Percentiles rank a stretch among this genome's conserved stretches.
phyloP scores from a whole-genome alignment of 768 basidiomycete genomes.

The Trametes punicea region DNA sequence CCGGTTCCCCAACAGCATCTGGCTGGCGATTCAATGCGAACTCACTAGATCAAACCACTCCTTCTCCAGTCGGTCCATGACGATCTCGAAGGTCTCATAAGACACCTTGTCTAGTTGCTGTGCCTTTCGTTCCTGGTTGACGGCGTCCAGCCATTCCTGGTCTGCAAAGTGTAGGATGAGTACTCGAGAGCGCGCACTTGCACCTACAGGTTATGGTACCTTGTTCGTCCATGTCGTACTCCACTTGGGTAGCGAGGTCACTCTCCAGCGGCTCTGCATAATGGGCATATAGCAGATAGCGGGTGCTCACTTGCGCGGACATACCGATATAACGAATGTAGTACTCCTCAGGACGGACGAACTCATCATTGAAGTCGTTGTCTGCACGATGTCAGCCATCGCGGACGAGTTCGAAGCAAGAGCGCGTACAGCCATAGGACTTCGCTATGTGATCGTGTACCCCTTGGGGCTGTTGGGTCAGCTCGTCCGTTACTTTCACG shows the following conservation, averaged over 20 bases:
- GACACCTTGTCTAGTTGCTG: constrained; percentile 67
- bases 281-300: background rate
- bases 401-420: background rate
- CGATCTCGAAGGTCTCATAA: constrained; percentile 89
- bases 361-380: constrained; percentile 48
- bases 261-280: constrained; percentile 82
- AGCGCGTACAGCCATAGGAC: constrained; percentile 71
- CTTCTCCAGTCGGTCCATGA: constrained; percentile 98
- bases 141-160: constrained; percentile 87
- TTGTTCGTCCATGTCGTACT: constrained; percentile 99
- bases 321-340: constrained; percentile 90
- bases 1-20: background rate
- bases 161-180: constrained; percentile 43
- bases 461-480: constrained; percentile 55
- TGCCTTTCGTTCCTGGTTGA: constrained; percentile 81
- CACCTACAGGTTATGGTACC: constrained; percentile 40
- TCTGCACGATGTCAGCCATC: constrained; percentile 33
- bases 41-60: constrained; percentile 96
- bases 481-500: constrained; percentile 60
- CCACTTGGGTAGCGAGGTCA: constrained; percentile 89
- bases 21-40: background rate
- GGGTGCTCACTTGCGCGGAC: constrained; percentile 12
- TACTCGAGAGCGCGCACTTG: background rate
- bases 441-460: constrained; percentile 60
- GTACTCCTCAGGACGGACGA: constrained; percentile 70